Conservation (phyloP, 164 flowering plant species). For the Brasenia schreberi region DNA sequence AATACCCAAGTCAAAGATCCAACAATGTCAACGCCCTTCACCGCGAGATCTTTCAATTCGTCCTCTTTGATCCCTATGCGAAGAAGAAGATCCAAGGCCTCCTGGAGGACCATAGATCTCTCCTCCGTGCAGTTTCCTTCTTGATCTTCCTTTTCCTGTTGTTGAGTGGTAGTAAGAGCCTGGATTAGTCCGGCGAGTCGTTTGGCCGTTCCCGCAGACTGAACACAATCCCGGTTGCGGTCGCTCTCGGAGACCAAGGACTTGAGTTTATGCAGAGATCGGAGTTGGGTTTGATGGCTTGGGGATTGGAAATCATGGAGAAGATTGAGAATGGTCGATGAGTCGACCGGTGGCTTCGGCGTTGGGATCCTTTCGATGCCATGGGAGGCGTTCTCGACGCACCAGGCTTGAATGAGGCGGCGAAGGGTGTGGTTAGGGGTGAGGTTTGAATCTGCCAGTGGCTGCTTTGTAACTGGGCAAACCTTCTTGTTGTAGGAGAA, state of each 20-base stretch:
- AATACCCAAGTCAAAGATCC: too few relatives aligned
- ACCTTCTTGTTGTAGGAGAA: constrained; percentile 37
- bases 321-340: constrained; percentile 21
- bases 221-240: not conserved
- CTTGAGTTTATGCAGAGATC: constrained; percentile 31
- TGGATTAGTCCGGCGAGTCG: too few relatives aligned
- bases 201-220: not conserved
- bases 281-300: constrained; percentile 13
- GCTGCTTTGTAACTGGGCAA: constrained; percentile 67
- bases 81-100: too few relatives aligned
- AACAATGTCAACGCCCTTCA: too few relatives aligned
- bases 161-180: too few relatives aligned
- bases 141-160: too few relatives aligned
- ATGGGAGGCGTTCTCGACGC: not conserved
- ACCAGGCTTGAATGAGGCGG: constrained; percentile 46
- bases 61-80: too few relatives aligned
- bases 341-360: not conserved
- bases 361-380: not conserved
- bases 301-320: constrained; percentile 32
- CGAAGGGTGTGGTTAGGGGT: constrained; percentile 63
- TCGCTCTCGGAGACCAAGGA: constrained; percentile 11
- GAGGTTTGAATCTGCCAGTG: constrained; percentile 16
- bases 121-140: too few relatives aligned
- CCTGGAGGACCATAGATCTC: too few relatives aligned
- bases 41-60: too few relatives aligned